Base-by-base conservation (phyloP, 2,329 filamentous ascomycete species). In the Colletotrichum sp. region DNA sequence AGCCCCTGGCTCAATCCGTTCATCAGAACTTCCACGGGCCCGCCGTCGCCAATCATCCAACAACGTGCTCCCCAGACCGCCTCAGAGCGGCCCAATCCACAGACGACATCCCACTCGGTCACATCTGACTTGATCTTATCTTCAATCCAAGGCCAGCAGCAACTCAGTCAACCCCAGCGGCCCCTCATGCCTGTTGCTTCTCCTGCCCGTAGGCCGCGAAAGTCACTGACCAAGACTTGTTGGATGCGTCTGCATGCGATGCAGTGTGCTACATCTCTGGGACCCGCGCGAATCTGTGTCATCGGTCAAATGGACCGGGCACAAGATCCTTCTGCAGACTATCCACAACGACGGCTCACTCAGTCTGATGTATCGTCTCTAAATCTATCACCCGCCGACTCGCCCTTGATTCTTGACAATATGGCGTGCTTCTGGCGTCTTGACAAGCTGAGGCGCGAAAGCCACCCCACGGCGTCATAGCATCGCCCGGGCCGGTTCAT, bases 41-140 rank as follows among this genome's bases (percentile, higher is more conserved):
- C 39, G 52, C 34, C 68, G 22, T 55, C 67, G 72, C 77, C 77
- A 78, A 78, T 78, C 77, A 78, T 77, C 66, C 69, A 39, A 57
- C 77, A 78, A 78, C 77, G 77, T 78, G 77, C 72, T 72, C 68
- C 60, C 34, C 69, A 76, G 74, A 77, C 69, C 73, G 68, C 73
- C 71, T 76, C 71, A 24, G 48, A 67, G 62, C 66, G 32, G 59
- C 52, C 74, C 66, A 75, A 64, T 72, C 65, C 48, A 63, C 28
- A 55, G 52, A 75, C 62, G 36, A 62, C 62, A 44, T 48, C 26
- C 71, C 57, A 62, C 68, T 12, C 48, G 34, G 28, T 22, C 30
- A 36, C 32, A 52, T 60, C 44, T 65, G 24, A 28, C 34, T 18
- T 32, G 32, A 39, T 68, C 24, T 59, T 30, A 30, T 48, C 32